These are phyloP conservation scores for Scheffersomyces ergatensis DNA, from an alignment of 805 yeast species.

Conservation along the genomic window DNA sequence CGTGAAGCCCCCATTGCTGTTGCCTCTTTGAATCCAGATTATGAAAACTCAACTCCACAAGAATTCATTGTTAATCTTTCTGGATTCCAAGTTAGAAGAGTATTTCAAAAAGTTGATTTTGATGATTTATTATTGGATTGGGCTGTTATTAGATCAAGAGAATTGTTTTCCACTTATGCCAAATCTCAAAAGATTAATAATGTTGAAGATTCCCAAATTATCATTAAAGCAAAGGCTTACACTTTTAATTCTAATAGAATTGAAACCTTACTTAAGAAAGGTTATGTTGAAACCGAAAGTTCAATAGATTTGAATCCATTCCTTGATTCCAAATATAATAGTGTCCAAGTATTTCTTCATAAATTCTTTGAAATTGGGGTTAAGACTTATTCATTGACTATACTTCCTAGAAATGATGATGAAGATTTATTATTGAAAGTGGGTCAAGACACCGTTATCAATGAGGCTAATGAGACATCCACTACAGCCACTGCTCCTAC, in stretches of 20 bases:
- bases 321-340: constrained; percentile 9
- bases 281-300: constrained; percentile 39
- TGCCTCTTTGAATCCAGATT: constrained; percentile 43
- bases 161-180: constrained; percentile 30
- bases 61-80: constrained; percentile 52
- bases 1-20: constrained; percentile 73
- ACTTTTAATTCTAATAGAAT: constrained; percentile 48
- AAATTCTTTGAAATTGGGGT: constrained; percentile 23
- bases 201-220: constrained; percentile 28
- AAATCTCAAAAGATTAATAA: constrained; percentile 22
- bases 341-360: constrained; percentile 11
- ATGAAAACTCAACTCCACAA: constrained; percentile 35
- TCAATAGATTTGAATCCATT: constrained; percentile 29
- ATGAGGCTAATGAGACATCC: constrained; percentile 3
- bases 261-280: constrained; percentile 34
- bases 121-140: constrained; percentile 62
- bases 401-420: constrained; percentile 18
- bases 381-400: constrained; percentile 25
- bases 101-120: constrained; percentile 63
- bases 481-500: not conserved
- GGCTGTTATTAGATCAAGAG: constrained; percentile 49
- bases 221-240: constrained; percentile 46
- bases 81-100: constrained; percentile 63
- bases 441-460: constrained; percentile 8
- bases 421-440: constrained; percentile 11